Percentiles rank a stretch among this genome's conserved stretches.
phyloP scores from a whole-genome alignment of 805 yeast species.

The Diddensiella caesifluorescens region DNA sequence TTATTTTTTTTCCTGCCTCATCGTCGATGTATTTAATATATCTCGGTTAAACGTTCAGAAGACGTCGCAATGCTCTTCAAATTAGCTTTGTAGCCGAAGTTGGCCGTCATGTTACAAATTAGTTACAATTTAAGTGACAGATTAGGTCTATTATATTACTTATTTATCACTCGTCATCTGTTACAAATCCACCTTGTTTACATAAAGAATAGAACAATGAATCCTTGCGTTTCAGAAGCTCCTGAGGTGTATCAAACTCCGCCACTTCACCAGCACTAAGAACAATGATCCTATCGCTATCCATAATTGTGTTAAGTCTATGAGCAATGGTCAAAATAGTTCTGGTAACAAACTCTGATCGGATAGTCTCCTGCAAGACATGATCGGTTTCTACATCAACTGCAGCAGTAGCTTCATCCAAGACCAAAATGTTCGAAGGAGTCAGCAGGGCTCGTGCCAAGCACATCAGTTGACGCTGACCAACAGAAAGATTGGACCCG shows the following conservation, averaged over 20 bases:
- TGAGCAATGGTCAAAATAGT: conserved; percentile 89
- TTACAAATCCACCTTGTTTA: conserved; percentile 66
- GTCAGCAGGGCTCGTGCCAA: conserved; percentile 79
- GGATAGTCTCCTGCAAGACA: conserved; percentile 72
- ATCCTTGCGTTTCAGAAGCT: conserved; percentile 54
- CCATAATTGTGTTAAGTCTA: conserved; percentile 80
- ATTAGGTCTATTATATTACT: not conserved
- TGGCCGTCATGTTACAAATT: conserved; percentile 1
- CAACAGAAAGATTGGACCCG: conserved; percentile 81
- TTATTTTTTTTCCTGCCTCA: conserved; percentile 2
- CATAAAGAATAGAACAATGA: conserved; percentile 72
- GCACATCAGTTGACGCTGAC: conserved; percentile 82
- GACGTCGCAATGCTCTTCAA: too few relatives aligned
- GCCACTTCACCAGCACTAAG: conserved; percentile 66
- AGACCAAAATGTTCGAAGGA: conserved; percentile 65
- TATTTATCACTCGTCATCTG: conserved; percentile 35
- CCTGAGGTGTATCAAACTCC: conserved; percentile 72
- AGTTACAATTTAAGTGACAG: conserved; percentile 1
- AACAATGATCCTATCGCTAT: conserved; percentile 73
- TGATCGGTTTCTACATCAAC: conserved; percentile 84
- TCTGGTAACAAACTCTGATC: conserved; percentile 62
- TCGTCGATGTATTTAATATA: too few relatives aligned
- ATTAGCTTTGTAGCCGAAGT: too few relatives aligned
- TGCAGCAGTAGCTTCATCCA: conserved; percentile 89
- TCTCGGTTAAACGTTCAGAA: too few relatives aligned